Evolutionary conservation across 2,329 filamentous ascomycete genomes (phyloP), one percentile per base, ranked within the genome.

Genomic region (Xylariomycetidae sp.): DNA sequence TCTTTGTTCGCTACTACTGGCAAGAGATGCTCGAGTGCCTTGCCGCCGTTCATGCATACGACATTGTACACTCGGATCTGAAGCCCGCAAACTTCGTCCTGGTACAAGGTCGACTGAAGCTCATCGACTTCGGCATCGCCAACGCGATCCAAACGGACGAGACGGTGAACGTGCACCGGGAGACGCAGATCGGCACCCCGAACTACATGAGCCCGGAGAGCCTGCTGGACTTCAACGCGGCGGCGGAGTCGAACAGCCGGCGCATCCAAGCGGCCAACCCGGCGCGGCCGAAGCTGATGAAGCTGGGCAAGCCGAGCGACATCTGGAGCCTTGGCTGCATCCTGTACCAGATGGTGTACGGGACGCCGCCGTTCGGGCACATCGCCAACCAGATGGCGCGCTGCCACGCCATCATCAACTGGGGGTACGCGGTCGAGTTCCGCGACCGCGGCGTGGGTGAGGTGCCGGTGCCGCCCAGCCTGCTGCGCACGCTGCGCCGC

Each of bases 161-260:
- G 61, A 98, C 92, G 0, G 84, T 95, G 59, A 98, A 98, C 48
- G 89, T 98, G 9, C 92, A 98, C 61, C 85, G 92, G 37, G 92
- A 98, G 56, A 85, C 82, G 9, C 88, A 96, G 62, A 81, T 96
- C 42, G 92, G 93, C 36, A 98, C 92, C 0, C 89, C 92, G 4
- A 98, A 94, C 59, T 98, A 95, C 67, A 98, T 98, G 92, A 93
- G 87, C 1, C 92, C 92, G 0, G 92, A 98, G 61, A 88, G 85
- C 3, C 73, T 98, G 30, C 79, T 93, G 56, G 92, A 96, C 60
- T 84, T 80, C 17, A 94, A 93, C 47, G 58, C 59, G 2, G 59
- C 58, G 4, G 60, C n/a, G 10, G 20, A 61, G 28, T 52, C 66
- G 26, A 59, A 60, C 23, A 56, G 64, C 19, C 53, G 61, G 19